phyloP scores from a whole-genome alignment of 1,139 yeast genomes.

The Yamadazyma spencermartinsiae region DNA sequence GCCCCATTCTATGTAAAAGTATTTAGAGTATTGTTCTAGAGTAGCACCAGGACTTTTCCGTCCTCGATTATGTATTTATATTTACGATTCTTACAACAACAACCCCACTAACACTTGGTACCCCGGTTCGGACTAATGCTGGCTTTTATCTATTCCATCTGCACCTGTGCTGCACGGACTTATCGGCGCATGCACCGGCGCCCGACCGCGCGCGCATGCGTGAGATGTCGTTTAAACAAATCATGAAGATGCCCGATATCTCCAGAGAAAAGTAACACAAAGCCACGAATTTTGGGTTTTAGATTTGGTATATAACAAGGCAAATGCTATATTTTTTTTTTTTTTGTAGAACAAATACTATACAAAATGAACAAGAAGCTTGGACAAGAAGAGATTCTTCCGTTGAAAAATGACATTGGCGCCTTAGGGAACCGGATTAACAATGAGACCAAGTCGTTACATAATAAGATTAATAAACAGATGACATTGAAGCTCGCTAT shows the following conservation, averaged over 20 bases:
- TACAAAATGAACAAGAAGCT: slow-evolving; percentile 7
- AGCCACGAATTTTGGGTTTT: slow-evolving; percentile 4
- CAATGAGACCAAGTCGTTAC: slow-evolving; percentile 60
- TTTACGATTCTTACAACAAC: not conserved
- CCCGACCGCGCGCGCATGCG: not conserved
- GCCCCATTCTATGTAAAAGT: slow-evolving; percentile 25
- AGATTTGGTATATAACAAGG: slow-evolving; percentile 1
- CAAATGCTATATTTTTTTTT: not conserved
- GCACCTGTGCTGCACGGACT: no score
- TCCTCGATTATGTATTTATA: not conserved
- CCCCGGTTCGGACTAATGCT: not conserved
- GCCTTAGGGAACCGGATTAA: slow-evolving; percentile 84
- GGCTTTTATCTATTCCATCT: slow-evolving; percentile 2
- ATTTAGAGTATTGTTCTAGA: slow-evolving; percentile 5
- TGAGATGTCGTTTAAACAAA: not conserved
- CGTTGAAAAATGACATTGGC: slow-evolving; percentile 72
- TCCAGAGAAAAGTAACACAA: slow-evolving; percentile 15
- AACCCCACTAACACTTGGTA: not conserved
- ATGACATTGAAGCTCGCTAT: slow-evolving; percentile 71
- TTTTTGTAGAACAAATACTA: not conserved
- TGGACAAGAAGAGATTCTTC: slow-evolving; percentile 59
- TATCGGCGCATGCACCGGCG: no score
- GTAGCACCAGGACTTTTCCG: no score
- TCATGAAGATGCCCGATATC: slow-evolving; percentile 13
- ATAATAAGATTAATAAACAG: slow-evolving; percentile 67